These are phyloP conservation scores for Durusdinium trenchii DNA, from an alignment of 73 alveolate species.

Conservation along the genomic window DNA sequence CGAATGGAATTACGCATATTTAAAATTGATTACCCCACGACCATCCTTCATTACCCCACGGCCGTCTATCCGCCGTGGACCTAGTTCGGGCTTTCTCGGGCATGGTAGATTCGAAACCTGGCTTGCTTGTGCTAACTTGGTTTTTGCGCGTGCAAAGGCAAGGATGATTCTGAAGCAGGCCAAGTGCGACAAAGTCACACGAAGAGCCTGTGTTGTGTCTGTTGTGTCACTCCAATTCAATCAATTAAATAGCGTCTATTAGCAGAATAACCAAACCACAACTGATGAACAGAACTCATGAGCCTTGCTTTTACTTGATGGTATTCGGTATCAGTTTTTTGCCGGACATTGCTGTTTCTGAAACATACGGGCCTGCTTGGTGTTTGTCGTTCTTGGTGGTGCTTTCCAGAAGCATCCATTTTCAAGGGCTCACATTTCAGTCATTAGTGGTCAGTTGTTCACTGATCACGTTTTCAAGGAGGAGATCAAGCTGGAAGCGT, in stretches of 20 bases:
- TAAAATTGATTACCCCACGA: no score
- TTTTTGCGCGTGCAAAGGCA: constrained; percentile 6
- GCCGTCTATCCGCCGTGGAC: no score
- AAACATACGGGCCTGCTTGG: background rate
- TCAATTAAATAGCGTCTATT: no score
- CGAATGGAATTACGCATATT: no score
- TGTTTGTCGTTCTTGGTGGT: background rate
- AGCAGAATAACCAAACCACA: no score
- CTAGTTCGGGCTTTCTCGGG: no score
- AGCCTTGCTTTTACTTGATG: no score
- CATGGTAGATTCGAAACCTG: no score
- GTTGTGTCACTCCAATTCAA: background rate
- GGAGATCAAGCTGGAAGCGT: constrained; percentile 81
- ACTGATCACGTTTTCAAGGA: background rate
- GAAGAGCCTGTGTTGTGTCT: background rate
- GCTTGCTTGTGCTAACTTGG: no score
- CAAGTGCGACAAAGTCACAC: background rate
- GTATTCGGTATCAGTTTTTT: no score
- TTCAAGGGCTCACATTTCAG: background rate
- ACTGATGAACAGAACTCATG: no score
- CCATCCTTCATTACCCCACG: no score
- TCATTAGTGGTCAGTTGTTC: background rate
- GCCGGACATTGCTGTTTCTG: background rate
- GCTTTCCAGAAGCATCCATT: background rate
- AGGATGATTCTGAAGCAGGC: constrained; percentile 77